Conservation (phyloP, 768 basidiomycete genomes). For the Daedaleopsis nitida region DNA sequence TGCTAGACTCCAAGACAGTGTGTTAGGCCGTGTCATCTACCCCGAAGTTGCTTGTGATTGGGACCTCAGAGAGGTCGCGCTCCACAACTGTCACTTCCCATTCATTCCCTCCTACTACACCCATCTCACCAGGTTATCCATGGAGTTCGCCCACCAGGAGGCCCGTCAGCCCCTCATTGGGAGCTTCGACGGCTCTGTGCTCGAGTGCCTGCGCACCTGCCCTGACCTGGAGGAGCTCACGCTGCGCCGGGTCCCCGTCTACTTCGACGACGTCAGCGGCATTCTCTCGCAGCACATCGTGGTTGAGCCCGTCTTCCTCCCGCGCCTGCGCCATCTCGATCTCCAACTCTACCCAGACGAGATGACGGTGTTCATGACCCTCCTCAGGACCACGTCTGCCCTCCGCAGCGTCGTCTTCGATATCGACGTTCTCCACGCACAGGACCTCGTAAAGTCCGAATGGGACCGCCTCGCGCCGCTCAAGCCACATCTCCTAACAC, state of each 20-base stretch:
- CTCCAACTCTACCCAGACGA: background rate
- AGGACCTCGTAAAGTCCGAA: background rate
- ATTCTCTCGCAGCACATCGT: background rate
- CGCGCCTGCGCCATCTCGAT: background rate
- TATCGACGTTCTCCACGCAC: background rate
- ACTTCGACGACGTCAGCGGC: background rate
- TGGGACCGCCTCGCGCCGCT: background rate
- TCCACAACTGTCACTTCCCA: background rate
- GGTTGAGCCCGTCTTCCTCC: background rate
- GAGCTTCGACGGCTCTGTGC: background rate
- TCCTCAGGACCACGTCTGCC: background rate
- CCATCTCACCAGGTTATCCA: background rate
- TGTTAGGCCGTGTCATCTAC: background rate
- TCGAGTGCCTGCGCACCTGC: background rate
- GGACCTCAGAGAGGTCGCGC: background rate
- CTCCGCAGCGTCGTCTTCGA: background rate
- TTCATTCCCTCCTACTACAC: background rate
- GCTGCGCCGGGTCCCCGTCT: background rate
- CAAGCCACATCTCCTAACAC: background rate
- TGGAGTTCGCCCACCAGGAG: background rate
- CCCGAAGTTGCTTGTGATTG: background rate
- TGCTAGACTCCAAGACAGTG: background rate
- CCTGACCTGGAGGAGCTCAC: background rate
- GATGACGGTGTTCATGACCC: background rate
- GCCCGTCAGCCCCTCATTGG: background rate